Evolutionary conservation across 2,329 filamentous ascomycete species (phyloP).

Genomic region (Cladobotryum mycophilum): DNA sequence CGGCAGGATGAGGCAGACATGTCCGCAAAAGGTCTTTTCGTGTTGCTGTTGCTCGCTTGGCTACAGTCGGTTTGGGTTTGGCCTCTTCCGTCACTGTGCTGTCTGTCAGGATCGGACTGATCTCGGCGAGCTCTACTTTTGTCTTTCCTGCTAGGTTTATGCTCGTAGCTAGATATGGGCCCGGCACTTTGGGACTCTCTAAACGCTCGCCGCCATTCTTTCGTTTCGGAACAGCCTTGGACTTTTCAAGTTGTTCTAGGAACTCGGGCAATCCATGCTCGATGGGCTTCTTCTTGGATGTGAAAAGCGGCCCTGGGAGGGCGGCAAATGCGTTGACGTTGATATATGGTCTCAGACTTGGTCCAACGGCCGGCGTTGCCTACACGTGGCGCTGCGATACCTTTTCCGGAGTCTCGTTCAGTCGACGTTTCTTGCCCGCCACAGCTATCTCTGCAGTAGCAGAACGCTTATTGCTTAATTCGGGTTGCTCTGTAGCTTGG

Average conservation of each 20-base stretch:
- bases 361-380: not conserved
- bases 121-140: too few species aligned
- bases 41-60: not conserved
- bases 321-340: not conserved
- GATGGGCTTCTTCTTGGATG: not conserved
- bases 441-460: too few species aligned
- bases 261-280: not conserved
- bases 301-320: not conserved
- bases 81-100: not conserved
- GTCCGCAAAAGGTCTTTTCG: not conserved
- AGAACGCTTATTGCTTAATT: too few species aligned
- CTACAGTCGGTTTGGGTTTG: too few species aligned
- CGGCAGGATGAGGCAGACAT: not conserved
- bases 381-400: not conserved
- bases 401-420: too few species aligned
- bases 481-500: too few species aligned
- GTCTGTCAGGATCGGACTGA: too few species aligned
- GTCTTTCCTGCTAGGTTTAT: too few species aligned
- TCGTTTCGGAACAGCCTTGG: not conserved
- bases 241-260: not conserved
- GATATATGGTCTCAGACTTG: not conserved
- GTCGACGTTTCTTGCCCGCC: too few species aligned
- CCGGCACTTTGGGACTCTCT: conserved; percentile 2
- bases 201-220: conserved; percentile 15
- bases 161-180: not conserved